Evolutionary conservation across 805 yeast species (phyloP), one percentile per base, ranked within the genome.

Genomic region (Pichia phayaonensis): DNA sequence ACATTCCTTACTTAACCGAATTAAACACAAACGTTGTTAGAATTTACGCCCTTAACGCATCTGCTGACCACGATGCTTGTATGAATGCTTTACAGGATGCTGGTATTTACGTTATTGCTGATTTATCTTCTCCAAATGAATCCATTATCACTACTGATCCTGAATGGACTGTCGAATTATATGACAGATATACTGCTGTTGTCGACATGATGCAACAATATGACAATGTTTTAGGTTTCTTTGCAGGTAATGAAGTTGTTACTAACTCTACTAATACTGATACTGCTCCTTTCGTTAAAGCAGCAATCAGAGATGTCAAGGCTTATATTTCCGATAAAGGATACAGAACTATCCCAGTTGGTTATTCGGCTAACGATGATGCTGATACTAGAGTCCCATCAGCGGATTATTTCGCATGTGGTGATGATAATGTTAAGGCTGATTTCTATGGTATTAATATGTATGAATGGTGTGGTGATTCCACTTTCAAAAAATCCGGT

Each of bases 231-330:
- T 74, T 92, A 56, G 99, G 98, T 2, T 90, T 88, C 77, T 90
- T 92, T 70, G 98, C 98, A 27, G 99, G 98, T 54, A 94, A 94
- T 70, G 99, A 92, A 76, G 98, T 94, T 48, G 81, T 92, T 53
- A 92, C 90, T 69, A 89, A 87, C 63, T 71, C 69, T 42, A 72
- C 89, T 45, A 90, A 88, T 69, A 86, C 97, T 15, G 84, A 81
- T 59, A 87, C 97, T 31, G 90, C 97, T 27, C 89, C 97, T 1
- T 92, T 83, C 68, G 96, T 94, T 51, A 94, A 92, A 75, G 97
- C 98, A 29, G 96, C 98, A 18, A 77, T 94, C 54, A 84, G 99
- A 69, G 99, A 92, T 66, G 77, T 79, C 63, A 90, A 87, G 70
- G 62, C 74, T 18, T 90, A 94, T 70, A 86, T 94, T 59, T 68